Evolutionary conservation across 1,284 basidiomycete genomes (phyloP), one percentile per base, ranked within the genome.

Genomic region (Abortiporus biennis): DNA sequence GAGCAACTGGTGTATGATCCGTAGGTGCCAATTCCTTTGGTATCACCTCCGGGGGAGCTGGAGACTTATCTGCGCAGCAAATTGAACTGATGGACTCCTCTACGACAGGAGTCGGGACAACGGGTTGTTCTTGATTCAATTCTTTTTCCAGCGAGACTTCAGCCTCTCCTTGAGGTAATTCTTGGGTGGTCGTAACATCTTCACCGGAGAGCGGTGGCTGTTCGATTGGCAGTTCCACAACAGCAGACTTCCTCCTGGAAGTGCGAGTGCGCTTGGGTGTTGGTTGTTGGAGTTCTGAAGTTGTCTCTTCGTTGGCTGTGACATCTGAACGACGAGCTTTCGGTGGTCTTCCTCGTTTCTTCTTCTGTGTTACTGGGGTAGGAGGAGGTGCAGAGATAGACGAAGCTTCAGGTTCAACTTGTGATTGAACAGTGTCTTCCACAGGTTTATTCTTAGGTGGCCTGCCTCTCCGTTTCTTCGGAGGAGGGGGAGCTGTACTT

Each of bases 391-490:
- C 30, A 20, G 19, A 3, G 5, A 15, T 16, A 15, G n/a, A 12
- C 24, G 12, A n/a, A 21, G 19, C 31, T 25, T 22, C 34, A 25
- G 1, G 39, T 27, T 6, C 13, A 23, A 9, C 23, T 15, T 8
- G 16, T 4, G 16, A 12, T 15, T 13, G 15, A 6, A 21, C 19
- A 19, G 17, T 5, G 41, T 47, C 46, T 38, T 49, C 24, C 27
- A 19, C 36, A 41, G 34, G 31, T 36, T 47, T 32, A n/a, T 40
- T 48, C 44, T 66, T 71, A 29, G 54, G 57, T 3, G 67, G 62
- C 15, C 68, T 58, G 5, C 63, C 66, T 29, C 66, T 59, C 40
- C 58, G 68, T 36, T 41, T 57, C 53, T 64, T 69, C 19, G 55
- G 54, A 44, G 52, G 49, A 2, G 53, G 56, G 36, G 46, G 54